phyloP scores from a whole-genome alignment of 2,329 filamentous ascomycete genomes.

The Rhinocladiella mackenziei region DNA sequence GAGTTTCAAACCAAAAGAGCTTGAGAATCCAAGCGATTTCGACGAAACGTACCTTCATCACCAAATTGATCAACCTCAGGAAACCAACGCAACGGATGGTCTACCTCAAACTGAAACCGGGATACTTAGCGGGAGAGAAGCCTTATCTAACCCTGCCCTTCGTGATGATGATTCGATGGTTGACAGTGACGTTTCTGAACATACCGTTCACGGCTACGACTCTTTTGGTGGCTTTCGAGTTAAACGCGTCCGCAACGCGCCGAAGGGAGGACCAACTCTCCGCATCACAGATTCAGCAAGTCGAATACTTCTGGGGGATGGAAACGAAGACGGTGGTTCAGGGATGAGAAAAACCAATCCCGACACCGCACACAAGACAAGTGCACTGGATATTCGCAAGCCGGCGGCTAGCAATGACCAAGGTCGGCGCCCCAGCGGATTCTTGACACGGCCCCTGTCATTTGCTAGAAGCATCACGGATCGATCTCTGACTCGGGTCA shows the following conservation, averaged over 20 bases:
- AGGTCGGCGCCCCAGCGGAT: slow-evolving; percentile 10
- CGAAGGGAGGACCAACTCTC: slow-evolving; percentile 20
- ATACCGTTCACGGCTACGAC: slow-evolving; percentile 19
- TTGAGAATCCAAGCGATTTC: too few relatives aligned
- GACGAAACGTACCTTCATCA: too few relatives aligned
- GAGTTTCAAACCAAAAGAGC: too few relatives aligned
- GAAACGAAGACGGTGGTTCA: background rate
- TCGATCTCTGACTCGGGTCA: slow-evolving; percentile 3
- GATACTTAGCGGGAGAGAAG: slow-evolving; percentile 12
- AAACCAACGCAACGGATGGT: background rate
- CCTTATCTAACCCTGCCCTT: slow-evolving; percentile 12
- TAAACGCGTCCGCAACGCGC: slow-evolving; percentile 11
- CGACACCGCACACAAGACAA: slow-evolving; percentile 11
- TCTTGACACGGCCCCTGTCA: slow-evolving; percentile 9
- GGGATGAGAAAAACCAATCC: background rate
- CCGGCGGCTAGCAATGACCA: slow-evolving; percentile 4
- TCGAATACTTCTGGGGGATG: slow-evolving; percentile 16
- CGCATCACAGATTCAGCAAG: slow-evolving; percentile 26
- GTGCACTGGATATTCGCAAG: slow-evolving; percentile 11
- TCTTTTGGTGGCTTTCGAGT: slow-evolving; percentile 20
- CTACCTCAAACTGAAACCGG: background rate
- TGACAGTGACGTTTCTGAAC: slow-evolving; percentile 7
- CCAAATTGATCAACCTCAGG: too few relatives aligned
- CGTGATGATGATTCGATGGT: slow-evolving; percentile 6
- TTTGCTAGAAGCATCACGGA: slow-evolving; percentile 14